phyloP scores from a whole-genome alignment of 169 alveolate genomes.

The Eimeria necatrix region DNA sequence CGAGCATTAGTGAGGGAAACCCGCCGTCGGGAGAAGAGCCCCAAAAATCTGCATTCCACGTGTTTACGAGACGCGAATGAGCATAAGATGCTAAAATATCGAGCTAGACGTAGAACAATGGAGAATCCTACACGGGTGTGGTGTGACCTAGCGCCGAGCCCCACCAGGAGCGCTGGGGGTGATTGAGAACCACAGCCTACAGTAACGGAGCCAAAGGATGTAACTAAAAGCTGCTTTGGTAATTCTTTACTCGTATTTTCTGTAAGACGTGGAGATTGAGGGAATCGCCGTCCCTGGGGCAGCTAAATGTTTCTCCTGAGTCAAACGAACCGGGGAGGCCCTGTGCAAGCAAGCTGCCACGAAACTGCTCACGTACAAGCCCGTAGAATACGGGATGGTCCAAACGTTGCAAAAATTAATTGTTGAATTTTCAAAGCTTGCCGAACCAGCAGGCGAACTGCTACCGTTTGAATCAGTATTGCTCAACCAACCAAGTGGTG shows the following conservation, averaged over 20 bases:
- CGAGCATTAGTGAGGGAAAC: constrained; percentile 26
- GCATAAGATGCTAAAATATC: not conserved
- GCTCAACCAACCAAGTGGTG: constrained; percentile 10
- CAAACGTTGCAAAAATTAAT: not conserved
- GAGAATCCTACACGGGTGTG: constrained; percentile 16
- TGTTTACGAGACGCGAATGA: not conserved
- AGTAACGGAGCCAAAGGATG: not conserved
- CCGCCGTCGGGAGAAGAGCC: not conserved
- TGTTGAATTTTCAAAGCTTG: not conserved
- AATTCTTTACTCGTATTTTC: not conserved
- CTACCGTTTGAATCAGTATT: not conserved
- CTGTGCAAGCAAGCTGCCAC: constrained; percentile 12
- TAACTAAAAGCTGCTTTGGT: not conserved
- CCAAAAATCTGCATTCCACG: not conserved
- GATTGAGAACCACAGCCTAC: constrained; percentile 56
- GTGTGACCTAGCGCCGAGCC: constrained; percentile 47
- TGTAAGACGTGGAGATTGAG: not conserved
- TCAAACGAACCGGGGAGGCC: not conserved
- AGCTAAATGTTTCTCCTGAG: not conserved
- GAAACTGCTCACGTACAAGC: not conserved
- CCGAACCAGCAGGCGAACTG: not conserved
- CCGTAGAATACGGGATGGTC: not conserved
- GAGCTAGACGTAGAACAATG: constrained; percentile 28
- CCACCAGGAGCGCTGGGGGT: constrained; percentile 73
- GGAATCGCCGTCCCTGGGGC: not conserved